Conservation (phyloP, 2,329 filamentous ascomycete genomes). For the Incumbomyces delicatus region DNA sequence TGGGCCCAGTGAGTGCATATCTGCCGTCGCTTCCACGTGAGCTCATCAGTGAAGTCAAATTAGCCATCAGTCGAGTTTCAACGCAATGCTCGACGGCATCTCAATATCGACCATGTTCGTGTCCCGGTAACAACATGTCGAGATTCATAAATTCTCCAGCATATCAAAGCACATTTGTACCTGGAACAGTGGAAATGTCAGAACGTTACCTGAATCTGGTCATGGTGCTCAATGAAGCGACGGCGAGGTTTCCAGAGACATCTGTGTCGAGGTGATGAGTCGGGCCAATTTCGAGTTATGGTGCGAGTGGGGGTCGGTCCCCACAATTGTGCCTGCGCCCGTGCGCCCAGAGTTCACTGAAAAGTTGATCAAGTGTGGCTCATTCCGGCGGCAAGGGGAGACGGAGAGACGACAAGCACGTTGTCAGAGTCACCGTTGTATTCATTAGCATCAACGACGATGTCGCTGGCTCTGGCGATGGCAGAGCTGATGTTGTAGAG, state of each 20-base stretch:
- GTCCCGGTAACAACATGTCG: neutral
- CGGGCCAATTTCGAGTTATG: no score
- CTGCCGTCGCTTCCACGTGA: neutral
- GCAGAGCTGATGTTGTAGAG: no score
- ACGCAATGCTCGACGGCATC: neutral
- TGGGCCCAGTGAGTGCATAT: neutral
- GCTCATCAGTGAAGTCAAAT: neutral
- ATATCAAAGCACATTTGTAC: slow-evolving; percentile 1
- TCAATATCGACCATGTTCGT: neutral
- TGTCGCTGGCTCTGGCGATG: no score
- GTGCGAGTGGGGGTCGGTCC: no score
- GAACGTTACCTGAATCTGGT: slow-evolving; percentile 5
- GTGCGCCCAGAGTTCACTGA: no score
- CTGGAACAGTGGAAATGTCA: slow-evolving; percentile 1
- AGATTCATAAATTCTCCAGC: neutral
- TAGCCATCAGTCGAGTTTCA: neutral
- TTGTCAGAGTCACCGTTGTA: no score
- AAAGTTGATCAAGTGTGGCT: no score
- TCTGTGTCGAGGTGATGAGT: neutral
- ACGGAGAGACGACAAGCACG: neutral
- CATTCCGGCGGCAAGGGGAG: no score
- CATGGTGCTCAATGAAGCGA: slow-evolving; percentile 4
- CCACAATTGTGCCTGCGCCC: no score
- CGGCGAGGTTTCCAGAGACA: slow-evolving; percentile 3
- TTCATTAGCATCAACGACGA: no score